Conservation (phyloP, 2,329 filamentous ascomycete genomes). For the Cladophialophora bantiana region DNA sequence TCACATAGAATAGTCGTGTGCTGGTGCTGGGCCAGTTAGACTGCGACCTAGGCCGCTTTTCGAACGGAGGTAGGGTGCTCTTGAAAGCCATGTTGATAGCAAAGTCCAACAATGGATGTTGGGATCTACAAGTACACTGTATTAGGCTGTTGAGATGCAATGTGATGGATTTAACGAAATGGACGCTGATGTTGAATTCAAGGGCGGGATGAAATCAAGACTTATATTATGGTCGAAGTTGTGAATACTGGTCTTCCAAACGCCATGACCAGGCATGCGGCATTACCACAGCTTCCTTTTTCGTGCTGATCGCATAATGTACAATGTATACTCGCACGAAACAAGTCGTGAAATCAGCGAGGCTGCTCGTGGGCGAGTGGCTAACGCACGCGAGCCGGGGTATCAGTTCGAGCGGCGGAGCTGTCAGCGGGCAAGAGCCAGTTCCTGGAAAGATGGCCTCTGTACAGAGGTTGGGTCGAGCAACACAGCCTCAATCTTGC, state of each 20-base stretch:
- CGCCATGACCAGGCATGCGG: neutral
- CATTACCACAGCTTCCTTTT: neutral
- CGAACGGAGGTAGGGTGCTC: slow-evolving; percentile 22
- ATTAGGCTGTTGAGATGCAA: neutral
- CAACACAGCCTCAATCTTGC: neutral
- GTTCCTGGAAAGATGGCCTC: neutral
- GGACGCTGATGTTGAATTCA: neutral
- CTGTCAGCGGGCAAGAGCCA: neutral
- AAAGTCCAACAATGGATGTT: neutral
- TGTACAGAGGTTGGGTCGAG: neutral
- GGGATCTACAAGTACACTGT: neutral
- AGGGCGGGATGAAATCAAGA: neutral
- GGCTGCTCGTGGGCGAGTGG: neutral
- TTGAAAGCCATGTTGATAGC: slow-evolving; percentile 26
- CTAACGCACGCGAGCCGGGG: neutral
- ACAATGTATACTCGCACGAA: neutral
- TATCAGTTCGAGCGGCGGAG: neutral
- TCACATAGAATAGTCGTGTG: slow-evolving; percentile 24
- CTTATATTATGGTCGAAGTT: neutral
- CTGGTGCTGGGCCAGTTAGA: slow-evolving; percentile 8
- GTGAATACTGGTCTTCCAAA: neutral
- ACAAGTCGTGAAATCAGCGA: neutral
- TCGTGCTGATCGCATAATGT: neutral
- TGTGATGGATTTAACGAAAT: neutral
- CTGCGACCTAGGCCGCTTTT: slow-evolving; percentile 29